Conservation (phyloP, 352 stramenopile species). For the Thalassiosira ordinaria region DNA sequence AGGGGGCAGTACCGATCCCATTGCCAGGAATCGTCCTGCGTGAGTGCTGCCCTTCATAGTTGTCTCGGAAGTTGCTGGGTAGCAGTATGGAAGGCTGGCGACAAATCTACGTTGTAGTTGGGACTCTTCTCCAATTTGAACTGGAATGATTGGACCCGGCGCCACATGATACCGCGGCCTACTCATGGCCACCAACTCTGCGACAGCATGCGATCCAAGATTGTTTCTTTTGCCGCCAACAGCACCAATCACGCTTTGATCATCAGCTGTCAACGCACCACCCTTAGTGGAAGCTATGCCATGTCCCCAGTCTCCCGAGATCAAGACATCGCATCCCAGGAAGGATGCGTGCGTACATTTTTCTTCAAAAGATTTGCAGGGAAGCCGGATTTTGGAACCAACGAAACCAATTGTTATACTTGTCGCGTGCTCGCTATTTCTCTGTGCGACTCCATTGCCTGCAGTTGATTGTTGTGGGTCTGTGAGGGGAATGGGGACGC, state of each 20-base stretch:
- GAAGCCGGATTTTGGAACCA: slow-evolving; percentile 49
- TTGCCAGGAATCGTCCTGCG: slow-evolving; percentile 66
- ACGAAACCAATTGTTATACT: slow-evolving; percentile 60
- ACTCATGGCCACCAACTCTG: slow-evolving; percentile 64
- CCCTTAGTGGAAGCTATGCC: slow-evolving; percentile 60
- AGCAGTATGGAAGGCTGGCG: slow-evolving; percentile 44
- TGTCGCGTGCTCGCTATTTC: neutral
- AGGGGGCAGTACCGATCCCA: slow-evolving; percentile 52
- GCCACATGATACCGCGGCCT: slow-evolving; percentile 77
- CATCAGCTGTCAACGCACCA: slow-evolving; percentile 32
- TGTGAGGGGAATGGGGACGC: slow-evolving; percentile 29
- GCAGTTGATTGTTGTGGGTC: neutral
- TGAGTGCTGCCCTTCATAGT: slow-evolving; percentile 48
- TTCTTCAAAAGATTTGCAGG: slow-evolving; percentile 38
- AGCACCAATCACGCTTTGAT: slow-evolving; percentile 9
- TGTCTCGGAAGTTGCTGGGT: slow-evolving; percentile 29
- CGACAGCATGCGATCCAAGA: slow-evolving; percentile 69
- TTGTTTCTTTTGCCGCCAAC: neutral
- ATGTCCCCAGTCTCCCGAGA: slow-evolving; percentile 76
- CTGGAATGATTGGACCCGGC: slow-evolving; percentile 19
- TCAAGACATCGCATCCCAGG: slow-evolving; percentile 76
- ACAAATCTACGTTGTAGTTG: slow-evolving; percentile 30
- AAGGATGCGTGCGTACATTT: slow-evolving; percentile 61
- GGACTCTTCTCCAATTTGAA: slow-evolving; percentile 5
- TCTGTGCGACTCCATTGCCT: neutral